Base-by-base conservation (phyloP, 1,284 basidiomycete species). In the Tranzscheliella williamsii region DNA sequence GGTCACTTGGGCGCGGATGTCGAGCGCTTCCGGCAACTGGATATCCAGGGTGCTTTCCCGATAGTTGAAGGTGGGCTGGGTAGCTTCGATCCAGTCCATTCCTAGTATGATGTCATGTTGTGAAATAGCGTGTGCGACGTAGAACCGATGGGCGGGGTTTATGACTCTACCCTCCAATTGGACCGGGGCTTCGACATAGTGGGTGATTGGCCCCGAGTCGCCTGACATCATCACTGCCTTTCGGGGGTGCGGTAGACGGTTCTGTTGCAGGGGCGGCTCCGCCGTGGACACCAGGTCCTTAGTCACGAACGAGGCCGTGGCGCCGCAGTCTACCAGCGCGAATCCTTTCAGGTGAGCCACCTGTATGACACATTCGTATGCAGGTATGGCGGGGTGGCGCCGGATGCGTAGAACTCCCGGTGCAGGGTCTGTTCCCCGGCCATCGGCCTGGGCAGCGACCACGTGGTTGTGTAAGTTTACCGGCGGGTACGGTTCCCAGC, bases 21-120 rank as follows among this genome's bases (percentile, higher is more conserved):
- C 27, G 27, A n/a, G 27, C 11, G n/a, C n/a, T n/a, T 29, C n/a
- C 27, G 37, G 37, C 18, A 30, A 17, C n/a, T 9, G 38, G 38
- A 39, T 13, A 26, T 39, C 27, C 17, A 21, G 23, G 11, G 38
- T 39, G 7, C 17, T 15, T 13, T 16, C n/a, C 24, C 24, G 13
- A 20, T 39, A 30, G 38, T 39, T 31, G 17, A 5, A n/a, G 20
- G 21, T n/a, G n/a, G 24, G 38, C 11, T 17, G 38, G 38, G 26
- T 26, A 4, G 24, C 11, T 23, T 39, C 24, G 15, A 39, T 39
- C 38, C 38, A 39, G 38, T 39, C 38, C 24, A 30, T 30, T 5
- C 38, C 38, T n/a, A 39, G 27, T 5, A 39, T 13, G n/a, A 31
- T 31, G 24, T 38, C 22, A 20, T 9, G 24, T 39, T 17, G 26